Conservation (phyloP, 1,284 basidiomycete species). For the Cystobasidium pallidum region DNA sequence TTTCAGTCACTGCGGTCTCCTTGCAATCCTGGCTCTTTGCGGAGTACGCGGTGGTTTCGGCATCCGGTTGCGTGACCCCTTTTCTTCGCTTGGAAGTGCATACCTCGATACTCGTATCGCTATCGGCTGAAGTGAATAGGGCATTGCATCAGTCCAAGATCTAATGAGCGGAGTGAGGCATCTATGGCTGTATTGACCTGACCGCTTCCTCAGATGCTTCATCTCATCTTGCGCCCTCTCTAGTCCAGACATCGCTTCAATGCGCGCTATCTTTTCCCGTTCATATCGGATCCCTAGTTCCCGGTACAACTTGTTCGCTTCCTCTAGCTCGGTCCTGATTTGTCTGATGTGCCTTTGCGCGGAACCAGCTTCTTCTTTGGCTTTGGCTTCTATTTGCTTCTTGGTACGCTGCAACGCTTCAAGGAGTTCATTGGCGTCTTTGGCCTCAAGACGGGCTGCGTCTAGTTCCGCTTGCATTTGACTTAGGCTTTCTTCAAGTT, state of each 20-base stretch:
- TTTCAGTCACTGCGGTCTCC: not conserved
- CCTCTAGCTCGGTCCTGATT: not conserved
- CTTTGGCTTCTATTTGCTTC: not conserved
- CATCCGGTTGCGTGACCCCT: not conserved
- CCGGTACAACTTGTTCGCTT: not conserved
- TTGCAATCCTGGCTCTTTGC: not conserved
- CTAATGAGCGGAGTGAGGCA: not conserved
- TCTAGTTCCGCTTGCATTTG: slow-evolving; percentile 36
- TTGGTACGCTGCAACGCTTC: not conserved
- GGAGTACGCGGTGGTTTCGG: not conserved
- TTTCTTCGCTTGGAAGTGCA: not conserved
- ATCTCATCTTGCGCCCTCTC: not conserved
- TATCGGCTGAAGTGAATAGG: not conserved
- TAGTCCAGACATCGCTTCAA: slow-evolving; percentile 4
- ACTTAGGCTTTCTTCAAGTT: slow-evolving; percentile 26
- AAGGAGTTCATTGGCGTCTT: not conserved
- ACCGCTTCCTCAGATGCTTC: not conserved
- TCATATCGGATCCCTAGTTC: not conserved
- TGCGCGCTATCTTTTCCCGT: not conserved
- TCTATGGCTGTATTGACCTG: not conserved
- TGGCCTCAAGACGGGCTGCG: slow-evolving; percentile 2
- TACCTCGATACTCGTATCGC: not conserved
- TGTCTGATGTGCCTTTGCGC: not conserved
- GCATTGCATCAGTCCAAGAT: not conserved
- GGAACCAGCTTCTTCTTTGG: not conserved